Conservation (phyloP, 805 yeast species). For the Pichia phayaonensis region DNA sequence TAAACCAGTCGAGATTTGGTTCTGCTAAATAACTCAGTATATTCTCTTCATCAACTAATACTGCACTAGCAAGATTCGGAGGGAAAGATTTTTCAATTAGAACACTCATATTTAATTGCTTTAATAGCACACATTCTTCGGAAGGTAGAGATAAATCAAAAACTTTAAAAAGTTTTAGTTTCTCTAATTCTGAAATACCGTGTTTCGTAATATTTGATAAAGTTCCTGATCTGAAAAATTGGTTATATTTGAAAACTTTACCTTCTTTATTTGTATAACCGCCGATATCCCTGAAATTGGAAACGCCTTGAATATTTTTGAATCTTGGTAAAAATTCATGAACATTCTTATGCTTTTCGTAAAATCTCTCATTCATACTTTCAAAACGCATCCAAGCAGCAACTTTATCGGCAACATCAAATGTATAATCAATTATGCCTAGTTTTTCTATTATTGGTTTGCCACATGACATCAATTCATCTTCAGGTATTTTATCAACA, state of each 20-base stretch:
- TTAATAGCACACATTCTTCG: slow-evolving; percentile 33
- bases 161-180: slow-evolving; percentile 43
- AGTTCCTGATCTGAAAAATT: slow-evolving; percentile 58
- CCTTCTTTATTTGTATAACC: slow-evolving; percentile 50
- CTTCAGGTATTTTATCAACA: slow-evolving; percentile 28
- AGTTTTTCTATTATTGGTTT: slow-evolving; percentile 28
- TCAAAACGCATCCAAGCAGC: slow-evolving; percentile 35
- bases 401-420: slow-evolving; percentile 42
- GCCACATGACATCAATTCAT: slow-evolving; percentile 14
- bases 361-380: slow-evolving; percentile 48
- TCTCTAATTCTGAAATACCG: slow-evolving; percentile 38
- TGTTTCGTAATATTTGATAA: slow-evolving; percentile 41
- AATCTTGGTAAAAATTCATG: slow-evolving; percentile 42
- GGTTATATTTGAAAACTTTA: slow-evolving; percentile 42
- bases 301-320: slow-evolving; percentile 57
- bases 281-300: slow-evolving; percentile 74
- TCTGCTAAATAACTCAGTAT: slow-evolving; percentile 11
- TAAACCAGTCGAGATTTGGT: slow-evolving; percentile 50
- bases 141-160: slow-evolving; percentile 62
- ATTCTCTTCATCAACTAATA: background rate
- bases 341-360: slow-evolving; percentile 28
- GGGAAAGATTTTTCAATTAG: background rate
- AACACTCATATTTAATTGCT: background rate
- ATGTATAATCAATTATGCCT: slow-evolving; percentile 49
- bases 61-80: background rate